phyloP scores from a whole-genome alignment of 2,329 filamentous ascomycete species.

The Akanthomyces uredinophilus region DNA sequence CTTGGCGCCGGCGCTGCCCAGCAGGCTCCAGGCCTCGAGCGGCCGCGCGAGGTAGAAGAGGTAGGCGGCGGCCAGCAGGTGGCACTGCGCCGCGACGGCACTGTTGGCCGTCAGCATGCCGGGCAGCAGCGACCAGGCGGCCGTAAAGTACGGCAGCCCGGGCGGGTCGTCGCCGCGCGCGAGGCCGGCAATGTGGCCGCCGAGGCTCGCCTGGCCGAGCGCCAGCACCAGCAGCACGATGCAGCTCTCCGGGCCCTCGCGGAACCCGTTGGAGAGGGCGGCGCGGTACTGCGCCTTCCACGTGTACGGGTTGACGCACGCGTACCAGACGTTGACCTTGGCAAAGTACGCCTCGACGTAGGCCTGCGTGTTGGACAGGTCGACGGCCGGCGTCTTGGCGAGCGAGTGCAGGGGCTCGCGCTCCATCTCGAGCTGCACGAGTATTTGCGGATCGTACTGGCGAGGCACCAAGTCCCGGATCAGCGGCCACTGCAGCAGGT shows the following conservation, averaged over 20 bases:
- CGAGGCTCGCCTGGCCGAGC: slow-evolving; percentile 69
- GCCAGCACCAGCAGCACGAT: slow-evolving; percentile 74
- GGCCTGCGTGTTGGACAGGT: slow-evolving; percentile 66
- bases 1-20: slow-evolving; percentile 77
- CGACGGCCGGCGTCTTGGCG: slow-evolving; percentile 60
- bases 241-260: slow-evolving; percentile 75
- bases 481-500: slow-evolving; percentile 74
- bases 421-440: slow-evolving; percentile 76
- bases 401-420: slow-evolving; percentile 67
- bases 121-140: slow-evolving; percentile 72
- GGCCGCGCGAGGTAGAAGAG: slow-evolving; percentile 78
- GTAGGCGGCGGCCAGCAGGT: slow-evolving; percentile 75
- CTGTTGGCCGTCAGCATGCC: slow-evolving; percentile 76
- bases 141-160: slow-evolving; percentile 73
- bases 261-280: slow-evolving; percentile 69
- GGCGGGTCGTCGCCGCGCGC: slow-evolving; percentile 55
- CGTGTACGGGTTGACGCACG: slow-evolving; percentile 76
- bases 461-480: slow-evolving; percentile 72
- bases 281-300: slow-evolving; percentile 73
- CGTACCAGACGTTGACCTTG: slow-evolving; percentile 79
- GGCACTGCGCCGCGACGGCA: slow-evolving; percentile 72
- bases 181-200: slow-evolving; percentile 70
- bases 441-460: slow-evolving; percentile 74
- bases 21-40: slow-evolving; percentile 74
- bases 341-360: slow-evolving; percentile 79